These are phyloP conservation scores for Calonectria multiphialidica DNA, from an alignment of 2,329 filamentous ascomycete genomes.

Conservation along the genomic window DNA sequence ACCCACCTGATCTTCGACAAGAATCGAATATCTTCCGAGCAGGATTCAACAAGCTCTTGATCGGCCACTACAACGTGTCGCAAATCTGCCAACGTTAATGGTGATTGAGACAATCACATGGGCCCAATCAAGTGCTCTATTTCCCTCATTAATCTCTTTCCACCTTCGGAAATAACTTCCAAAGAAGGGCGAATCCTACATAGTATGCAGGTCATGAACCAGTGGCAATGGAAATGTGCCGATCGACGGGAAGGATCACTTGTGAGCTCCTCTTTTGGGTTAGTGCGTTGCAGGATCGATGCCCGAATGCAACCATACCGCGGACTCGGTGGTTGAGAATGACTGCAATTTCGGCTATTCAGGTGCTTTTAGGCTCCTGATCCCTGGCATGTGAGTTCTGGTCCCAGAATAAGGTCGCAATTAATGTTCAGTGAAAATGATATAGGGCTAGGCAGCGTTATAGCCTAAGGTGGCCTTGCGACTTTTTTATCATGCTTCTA, in stretches of 20 bases:
- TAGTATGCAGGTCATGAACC: constrained; percentile 6
- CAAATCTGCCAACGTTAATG: not conserved
- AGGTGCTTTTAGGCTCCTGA: constrained; percentile 5
- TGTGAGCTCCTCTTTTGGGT: constrained; percentile 8
- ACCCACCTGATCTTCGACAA: constrained; percentile 8
- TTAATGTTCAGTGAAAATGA: not conserved
- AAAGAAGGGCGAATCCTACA: not conserved
- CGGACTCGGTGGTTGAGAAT: not conserved
- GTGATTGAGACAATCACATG: constrained; percentile 1
- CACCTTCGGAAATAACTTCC: constrained; percentile 9
- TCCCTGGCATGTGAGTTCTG: not conserved
- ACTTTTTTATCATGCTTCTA: not conserved
- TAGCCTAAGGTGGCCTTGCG: not conserved
- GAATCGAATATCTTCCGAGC: not conserved
- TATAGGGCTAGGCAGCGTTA: not conserved
- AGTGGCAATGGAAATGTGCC: not conserved
- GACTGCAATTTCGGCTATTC: constrained; percentile 18
- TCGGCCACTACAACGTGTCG: not conserved
- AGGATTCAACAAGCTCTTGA: not conserved
- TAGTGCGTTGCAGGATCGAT: not conserved
- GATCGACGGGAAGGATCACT: constrained; percentile 6
- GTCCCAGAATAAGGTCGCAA: not conserved
- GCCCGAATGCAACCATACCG: constrained; percentile 1
- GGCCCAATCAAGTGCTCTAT: not conserved
- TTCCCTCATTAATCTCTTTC: not conserved